phyloP scores from a whole-genome alignment of 179 eudicot genomes.

The Camellia oleifera region DNA sequence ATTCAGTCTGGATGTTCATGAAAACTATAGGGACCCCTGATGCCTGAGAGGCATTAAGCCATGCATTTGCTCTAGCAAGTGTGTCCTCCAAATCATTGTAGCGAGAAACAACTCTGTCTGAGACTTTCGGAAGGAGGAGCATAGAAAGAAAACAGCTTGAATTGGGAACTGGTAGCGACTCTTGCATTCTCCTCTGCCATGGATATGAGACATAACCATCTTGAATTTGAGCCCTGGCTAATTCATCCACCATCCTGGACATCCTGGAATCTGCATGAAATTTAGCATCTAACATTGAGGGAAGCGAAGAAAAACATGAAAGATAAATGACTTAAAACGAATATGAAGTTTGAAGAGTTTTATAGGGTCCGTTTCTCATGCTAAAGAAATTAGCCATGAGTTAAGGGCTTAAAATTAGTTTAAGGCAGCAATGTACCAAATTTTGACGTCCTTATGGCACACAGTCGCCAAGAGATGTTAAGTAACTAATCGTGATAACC shows the following conservation, averaged over 20 bases:
- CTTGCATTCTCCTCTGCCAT: conserved; percentile 77
- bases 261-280: conserved; percentile 46
- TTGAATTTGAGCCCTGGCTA: conserved; percentile 51
- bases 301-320: too few relatives aligned
- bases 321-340: too few relatives aligned
- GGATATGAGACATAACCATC: conserved; percentile 75
- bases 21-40: conserved; percentile 68
- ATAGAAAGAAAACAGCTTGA: conserved; percentile 75
- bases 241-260: conserved; percentile 61
- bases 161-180: conserved; percentile 55
- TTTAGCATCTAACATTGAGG: neutral
- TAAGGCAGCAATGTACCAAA: neutral
- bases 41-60: conserved; percentile 71
- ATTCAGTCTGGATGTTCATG: conserved; percentile 79
- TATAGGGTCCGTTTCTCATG: neutral
- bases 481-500: too few relatives aligned
- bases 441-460: neutral
- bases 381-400: neutral
- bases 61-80: conserved; percentile 79
- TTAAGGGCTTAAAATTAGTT: neutral
- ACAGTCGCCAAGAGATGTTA: too few relatives aligned
- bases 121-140: conserved; percentile 68
- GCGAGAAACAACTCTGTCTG: conserved; percentile 33
- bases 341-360: neutral
- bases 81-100: conserved; percentile 83